phyloP scores from a whole-genome alignment of 805 yeast genomes.

The Hagleromyces aurorensis region DNA sequence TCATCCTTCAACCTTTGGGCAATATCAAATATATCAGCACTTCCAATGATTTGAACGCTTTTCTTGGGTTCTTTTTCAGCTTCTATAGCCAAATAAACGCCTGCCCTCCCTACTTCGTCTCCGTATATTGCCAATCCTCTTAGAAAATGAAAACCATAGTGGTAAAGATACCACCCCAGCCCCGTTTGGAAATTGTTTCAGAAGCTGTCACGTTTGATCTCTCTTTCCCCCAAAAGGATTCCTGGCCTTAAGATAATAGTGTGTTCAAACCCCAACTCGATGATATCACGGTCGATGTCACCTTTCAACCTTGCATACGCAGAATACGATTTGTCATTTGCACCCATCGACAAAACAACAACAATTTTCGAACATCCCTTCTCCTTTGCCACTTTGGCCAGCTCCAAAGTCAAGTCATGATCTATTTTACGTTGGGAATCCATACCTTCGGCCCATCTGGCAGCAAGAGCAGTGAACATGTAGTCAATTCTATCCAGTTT shows the following conservation, averaged over 20 bases:
- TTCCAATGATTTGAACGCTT: constrained; percentile 27
- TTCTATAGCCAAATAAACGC: constrained; percentile 35
- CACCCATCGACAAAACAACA: constrained; percentile 60
- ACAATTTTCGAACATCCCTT: constrained; percentile 63
- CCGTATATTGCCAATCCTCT: constrained; percentile 47
- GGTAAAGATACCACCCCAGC: constrained; percentile 30
- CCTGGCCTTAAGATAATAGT: constrained; percentile 80
- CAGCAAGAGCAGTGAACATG: constrained; percentile 64
- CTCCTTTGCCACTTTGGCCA: constrained; percentile 67
- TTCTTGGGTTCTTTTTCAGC: constrained; percentile 8
- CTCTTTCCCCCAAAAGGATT: constrained; percentile 55
- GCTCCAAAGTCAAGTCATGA: constrained; percentile 56
- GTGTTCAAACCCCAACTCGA: constrained; percentile 54
- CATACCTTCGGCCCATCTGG: constrained; percentile 73
- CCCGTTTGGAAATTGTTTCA: constrained; percentile 28
- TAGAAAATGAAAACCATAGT: constrained; percentile 29
- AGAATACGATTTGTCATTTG: constrained; percentile 47
- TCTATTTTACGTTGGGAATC: constrained; percentile 66
- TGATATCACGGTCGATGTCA: constrained; percentile 59
- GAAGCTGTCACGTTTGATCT: constrained; percentile 33
- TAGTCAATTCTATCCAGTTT: constrained; percentile 32
- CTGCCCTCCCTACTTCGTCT: constrained; percentile 58
- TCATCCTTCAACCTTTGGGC: constrained; percentile 8
- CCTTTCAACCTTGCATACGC: constrained; percentile 68
- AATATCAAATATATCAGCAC: constrained; percentile 24